Base-by-base conservation (phyloP, 2,329 filamentous ascomycete genomes). In the Verticillium nonalfalfae region DNA sequence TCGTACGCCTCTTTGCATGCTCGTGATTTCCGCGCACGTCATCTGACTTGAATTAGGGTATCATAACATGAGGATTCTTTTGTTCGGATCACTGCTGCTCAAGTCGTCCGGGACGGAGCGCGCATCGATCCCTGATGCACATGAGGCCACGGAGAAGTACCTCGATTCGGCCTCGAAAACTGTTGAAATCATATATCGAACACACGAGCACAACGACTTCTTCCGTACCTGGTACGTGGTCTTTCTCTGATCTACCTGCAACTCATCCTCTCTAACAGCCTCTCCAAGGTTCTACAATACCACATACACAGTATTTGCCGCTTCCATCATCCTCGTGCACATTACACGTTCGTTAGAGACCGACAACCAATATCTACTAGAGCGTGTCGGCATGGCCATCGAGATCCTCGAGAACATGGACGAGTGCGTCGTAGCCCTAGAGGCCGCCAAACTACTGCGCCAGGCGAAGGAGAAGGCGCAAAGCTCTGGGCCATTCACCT, bases 261-360 rank as follows among this genome's bases (percentile, higher is more conserved):
- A 4, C n/a, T 3, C 9, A 3, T 45, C 14, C 39, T 7, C n/a
- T 4, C 45, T 52, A 10, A 52, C 45, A 21, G 45, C 10, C 13
- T 11, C 18, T 9, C 3, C 10, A 11, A 71, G 69, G 69, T 72
- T 70, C 59, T 70, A 71, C 60, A 72, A 72, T 58, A 71, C 69
- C 1, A 72, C 69, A 9, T 72, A 72, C 59, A 68, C 66, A 1
- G 65, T 68, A 18, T 72, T 72, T 40, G 69, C 70, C 4, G 67
- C 70, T 11, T 70, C 69, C 18, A 66, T 71, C 36, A 68, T 71
- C 36, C 64, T 72, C 11, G 66, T 71, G 2, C 70, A 71, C 63
- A 60, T 66, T 45, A 67, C 64, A 21, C 66, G 68, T 38, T 60
- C 66, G 2, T 61, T 59, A 13, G 65, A 69, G 45, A 54, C 54